Evolutionary conservation across 2,329 filamentous ascomycete species (phyloP), one percentile per base, ranked within the genome.

Genomic region (Xylaria sp.): DNA sequence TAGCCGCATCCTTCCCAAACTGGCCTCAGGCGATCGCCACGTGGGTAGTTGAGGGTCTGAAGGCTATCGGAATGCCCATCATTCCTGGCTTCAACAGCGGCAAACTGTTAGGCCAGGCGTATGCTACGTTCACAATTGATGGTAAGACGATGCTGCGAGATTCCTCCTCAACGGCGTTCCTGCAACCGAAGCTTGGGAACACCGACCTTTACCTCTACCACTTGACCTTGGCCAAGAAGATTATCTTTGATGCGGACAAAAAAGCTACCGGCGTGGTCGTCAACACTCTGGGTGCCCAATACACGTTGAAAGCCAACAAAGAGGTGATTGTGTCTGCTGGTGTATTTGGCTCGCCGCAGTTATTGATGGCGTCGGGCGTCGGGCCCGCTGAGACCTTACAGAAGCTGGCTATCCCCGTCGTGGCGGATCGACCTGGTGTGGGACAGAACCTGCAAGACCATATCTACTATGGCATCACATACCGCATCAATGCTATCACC

Each of bases 271-370:
- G 62, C 3, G 62, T 68, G 4, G 21, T 54, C 6, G 62, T 68
- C 10, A 60, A 65, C 19, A 65, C 63, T 4, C 43, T 48, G 46
- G 46, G 46, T 48, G 27, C 46, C 11, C 43, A 59, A 13, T 65
- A 63, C 38, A 63, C 52, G 10, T 15, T 65, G n/a, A 63, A 44
- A 19, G 63, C 63, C 11, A 63, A 57, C 19, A 67, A 62, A 23
- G 64, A 60, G 54, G 57, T 63, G n/a, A 65, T 90, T 66, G 79
- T 90, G 66, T 89, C 85, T 73, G 86, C 85, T 35, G 87, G 87
- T 69, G 85, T 87, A 51, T 81, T 90, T 58, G 86, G 89, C 73
- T 89, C 87, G 1, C 86, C 87, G 33, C 82, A 86, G 54, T 67
- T 77, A 5, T 69, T 77, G 2, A 74, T 79, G 67, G 69, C 76